phyloP scores from a whole-genome alignment of 2,329 filamentous ascomycete species.

The Cladosporium halotolerans region DNA sequence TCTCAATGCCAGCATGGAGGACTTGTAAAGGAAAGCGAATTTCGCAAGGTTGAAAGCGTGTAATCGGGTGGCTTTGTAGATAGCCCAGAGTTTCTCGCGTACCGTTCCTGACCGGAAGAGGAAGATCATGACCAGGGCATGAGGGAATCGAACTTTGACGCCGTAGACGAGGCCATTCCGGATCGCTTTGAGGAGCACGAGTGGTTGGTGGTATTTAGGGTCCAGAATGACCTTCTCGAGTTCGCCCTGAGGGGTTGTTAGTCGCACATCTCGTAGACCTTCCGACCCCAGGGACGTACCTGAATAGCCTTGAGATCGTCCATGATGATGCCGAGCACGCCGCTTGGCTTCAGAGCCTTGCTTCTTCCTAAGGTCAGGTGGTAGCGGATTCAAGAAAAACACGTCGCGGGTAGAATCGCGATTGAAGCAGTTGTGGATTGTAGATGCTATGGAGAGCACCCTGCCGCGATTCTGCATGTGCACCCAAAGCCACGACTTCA shows the following conservation, averaged over 20 bases:
- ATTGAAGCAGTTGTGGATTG: not conserved
- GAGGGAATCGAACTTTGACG: slow-evolving; percentile 94
- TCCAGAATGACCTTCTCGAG: slow-evolving; percentile 73
- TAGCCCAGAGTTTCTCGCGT: slow-evolving; percentile 68
- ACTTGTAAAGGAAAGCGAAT: slow-evolving; percentile 89
- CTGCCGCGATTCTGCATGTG: slow-evolving; percentile 10
- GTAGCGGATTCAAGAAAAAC: no score
- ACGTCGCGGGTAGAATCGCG: no score
- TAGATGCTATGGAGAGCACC: not conserved
- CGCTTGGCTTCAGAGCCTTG: not conserved
- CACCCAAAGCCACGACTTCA: not conserved
- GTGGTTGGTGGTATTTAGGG: slow-evolving; percentile 74
- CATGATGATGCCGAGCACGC: slow-evolving; percentile 1
- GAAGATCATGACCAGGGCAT: slow-evolving; percentile 96
- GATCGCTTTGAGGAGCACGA: slow-evolving; percentile 83
- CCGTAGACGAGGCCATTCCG: slow-evolving; percentile 97
- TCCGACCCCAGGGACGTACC: not conserved
- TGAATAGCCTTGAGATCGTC: slow-evolving; percentile 10
- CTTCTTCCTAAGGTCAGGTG: no score
- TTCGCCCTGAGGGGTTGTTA: slow-evolving; percentile 5
- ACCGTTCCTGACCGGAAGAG: slow-evolving; percentile 84
- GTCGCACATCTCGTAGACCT: not conserved
- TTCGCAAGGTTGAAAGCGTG: slow-evolving; percentile 88
- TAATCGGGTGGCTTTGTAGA: slow-evolving; percentile 79
- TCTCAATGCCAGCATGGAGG: slow-evolving; percentile 68